phyloP scores from a whole-genome alignment of 768 basidiomycete species.

The Russula lepida region DNA sequence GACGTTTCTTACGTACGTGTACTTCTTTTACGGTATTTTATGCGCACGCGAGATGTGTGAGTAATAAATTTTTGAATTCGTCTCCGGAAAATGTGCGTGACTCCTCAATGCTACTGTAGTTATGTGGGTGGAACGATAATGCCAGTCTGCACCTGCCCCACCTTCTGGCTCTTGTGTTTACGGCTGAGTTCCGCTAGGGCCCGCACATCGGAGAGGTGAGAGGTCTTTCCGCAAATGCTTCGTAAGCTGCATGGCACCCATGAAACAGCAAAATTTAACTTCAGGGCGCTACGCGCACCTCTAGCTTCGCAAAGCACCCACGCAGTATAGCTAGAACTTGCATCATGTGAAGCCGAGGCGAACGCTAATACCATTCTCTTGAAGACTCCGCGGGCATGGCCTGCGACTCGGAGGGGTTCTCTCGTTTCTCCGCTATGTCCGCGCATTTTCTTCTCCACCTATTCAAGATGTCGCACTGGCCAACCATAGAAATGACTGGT shows the following conservation, averaged over 20 bases:
- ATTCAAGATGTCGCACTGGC: too few relatives aligned
- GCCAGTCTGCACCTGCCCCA: slow-evolving; percentile 54
- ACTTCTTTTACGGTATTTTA: not conserved
- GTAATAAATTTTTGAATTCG: not conserved
- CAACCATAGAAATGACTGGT: not conserved
- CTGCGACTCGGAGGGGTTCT: not conserved
- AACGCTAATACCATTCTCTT: not conserved
- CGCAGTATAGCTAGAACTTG: not conserved
- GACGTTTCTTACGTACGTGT: not conserved
- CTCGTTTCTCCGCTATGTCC: not conserved
- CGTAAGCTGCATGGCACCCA: slow-evolving; percentile 37
- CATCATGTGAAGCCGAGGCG: not conserved
- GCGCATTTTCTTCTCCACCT: not conserved
- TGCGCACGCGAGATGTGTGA: not conserved
- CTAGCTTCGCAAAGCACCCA: slow-evolving; percentile 55
- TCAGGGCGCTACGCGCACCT: slow-evolving; percentile 41
- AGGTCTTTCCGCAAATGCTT: slow-evolving; percentile 62
- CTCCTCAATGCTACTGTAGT: too few relatives aligned
- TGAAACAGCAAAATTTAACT: not conserved
- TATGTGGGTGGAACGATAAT: not conserved
- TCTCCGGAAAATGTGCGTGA: not conserved
- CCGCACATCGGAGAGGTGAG: slow-evolving; percentile 66
- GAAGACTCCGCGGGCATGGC: not conserved
- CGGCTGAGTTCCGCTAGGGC: slow-evolving; percentile 56
- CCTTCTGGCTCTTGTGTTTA: slow-evolving; percentile 77